A percentile compares a stretch with the other conserved stretches of the same genome.
Conservation (phyloP, 2,329 filamentous ascomycete species). For the Byssothecium circinans region DNA sequence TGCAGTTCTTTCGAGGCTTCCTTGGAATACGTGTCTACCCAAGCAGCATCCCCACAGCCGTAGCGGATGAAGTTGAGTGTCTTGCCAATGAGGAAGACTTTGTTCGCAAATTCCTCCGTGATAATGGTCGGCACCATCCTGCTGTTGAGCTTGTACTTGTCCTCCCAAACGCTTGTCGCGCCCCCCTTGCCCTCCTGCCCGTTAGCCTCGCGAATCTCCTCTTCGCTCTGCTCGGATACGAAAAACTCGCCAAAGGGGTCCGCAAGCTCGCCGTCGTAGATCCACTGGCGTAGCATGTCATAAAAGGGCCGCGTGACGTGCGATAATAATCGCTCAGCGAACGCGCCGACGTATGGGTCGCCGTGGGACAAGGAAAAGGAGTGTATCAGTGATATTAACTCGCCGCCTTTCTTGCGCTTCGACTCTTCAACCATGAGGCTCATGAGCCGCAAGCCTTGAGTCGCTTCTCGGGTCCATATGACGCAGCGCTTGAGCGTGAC, state of each 20-base stretch:
- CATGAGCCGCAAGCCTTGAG: constrained; percentile 91
- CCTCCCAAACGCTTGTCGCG: constrained; percentile 93
- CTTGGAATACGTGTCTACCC: constrained; percentile 96
- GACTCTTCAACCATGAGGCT: constrained; percentile 92
- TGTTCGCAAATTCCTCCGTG: constrained; percentile 89
- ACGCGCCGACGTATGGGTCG: constrained; percentile 89
- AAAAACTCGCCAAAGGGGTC: constrained; percentile 97
- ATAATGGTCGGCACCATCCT: constrained; percentile 92
- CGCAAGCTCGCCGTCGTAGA: constrained; percentile 96
- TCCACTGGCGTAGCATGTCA: constrained; percentile 93
- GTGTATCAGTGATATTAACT: constrained; percentile 92
- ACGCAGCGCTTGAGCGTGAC: constrained; percentile 95
- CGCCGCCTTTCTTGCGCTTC: constrained; percentile 78
- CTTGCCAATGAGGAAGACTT: constrained; percentile 96
- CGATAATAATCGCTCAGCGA: constrained; percentile 83
- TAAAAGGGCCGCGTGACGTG: constrained; percentile 95
- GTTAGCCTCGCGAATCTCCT: constrained; percentile 44
- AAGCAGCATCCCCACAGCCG: constrained; percentile 87
- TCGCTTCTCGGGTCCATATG: constrained; percentile 96
- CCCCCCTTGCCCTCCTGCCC: constrained; percentile 52
- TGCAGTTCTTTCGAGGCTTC: constrained; percentile 86
- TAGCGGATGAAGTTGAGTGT: constrained; percentile 97
- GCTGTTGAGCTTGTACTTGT: constrained; percentile 87
- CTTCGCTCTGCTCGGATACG: constrained; percentile 76
- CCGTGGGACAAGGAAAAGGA: constrained; percentile 91